Percentiles rank a stretch among this genome's conserved stretches.
Evolutionary conservation across 345 rosid genomes (phyloP).

Genomic region (Bruguiera sexangula): DNA sequence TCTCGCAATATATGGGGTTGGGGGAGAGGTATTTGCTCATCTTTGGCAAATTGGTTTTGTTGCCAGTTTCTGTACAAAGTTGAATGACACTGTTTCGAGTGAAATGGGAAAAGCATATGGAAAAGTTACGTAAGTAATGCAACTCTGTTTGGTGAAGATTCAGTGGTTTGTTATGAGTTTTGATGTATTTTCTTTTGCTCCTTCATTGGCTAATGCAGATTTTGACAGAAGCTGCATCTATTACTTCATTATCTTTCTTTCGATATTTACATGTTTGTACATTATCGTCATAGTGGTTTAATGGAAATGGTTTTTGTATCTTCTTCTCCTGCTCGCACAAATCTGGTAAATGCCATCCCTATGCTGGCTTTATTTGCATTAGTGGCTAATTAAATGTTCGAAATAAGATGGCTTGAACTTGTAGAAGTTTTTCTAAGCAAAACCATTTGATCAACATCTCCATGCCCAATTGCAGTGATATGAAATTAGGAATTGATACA

Average conservation of each 20-base stretch:
- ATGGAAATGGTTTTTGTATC: no score
- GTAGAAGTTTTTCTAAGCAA: no score
- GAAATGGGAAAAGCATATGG: conserved; percentile 99
- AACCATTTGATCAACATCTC: no score
- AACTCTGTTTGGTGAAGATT: conserved; percentile 7
- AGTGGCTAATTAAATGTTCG: no score
- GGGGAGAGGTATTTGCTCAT: conserved; percentile 53
- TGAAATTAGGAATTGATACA: background rate
- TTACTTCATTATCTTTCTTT: no score
- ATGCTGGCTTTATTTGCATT: no score
- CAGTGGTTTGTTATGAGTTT: background rate
- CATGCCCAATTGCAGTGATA: background rate
- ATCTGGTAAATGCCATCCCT: no score
- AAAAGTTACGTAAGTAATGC: conserved; percentile 73
- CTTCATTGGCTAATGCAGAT: background rate
- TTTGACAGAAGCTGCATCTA: background rate
- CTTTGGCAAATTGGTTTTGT: conserved; percentile 84
- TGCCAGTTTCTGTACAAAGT: conserved; percentile 95
- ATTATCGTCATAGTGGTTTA: no score
- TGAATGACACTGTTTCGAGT: conserved; percentile 87
- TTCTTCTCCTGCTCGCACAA: no score
- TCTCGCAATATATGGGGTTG: conserved; percentile 60
- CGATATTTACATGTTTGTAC: no score
- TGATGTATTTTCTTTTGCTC: background rate
- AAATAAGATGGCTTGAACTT: no score